Conservation (phyloP, 2,329 filamentous ascomycete species). For the Myriosclerotinia curreyana region DNA sequence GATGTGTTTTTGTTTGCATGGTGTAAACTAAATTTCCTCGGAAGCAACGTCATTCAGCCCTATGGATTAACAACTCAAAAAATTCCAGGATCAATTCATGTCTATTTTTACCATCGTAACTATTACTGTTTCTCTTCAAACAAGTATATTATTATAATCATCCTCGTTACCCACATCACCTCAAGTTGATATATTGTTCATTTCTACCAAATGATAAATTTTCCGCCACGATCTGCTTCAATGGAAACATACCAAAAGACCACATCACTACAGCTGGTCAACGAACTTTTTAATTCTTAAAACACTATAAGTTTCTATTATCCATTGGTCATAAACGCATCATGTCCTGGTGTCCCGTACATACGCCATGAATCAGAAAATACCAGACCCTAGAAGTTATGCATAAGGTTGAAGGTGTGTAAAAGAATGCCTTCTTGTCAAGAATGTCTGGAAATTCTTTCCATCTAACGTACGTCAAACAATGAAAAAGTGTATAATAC, state of each 20-base stretch:
- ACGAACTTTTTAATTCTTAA: conserved; percentile 3
- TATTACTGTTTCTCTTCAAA: too few relatives aligned
- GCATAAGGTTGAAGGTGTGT: conserved; percentile 13
- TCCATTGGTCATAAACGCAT: conserved; percentile 16
- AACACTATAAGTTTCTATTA: conserved; percentile 16
- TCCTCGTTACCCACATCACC: neutral
- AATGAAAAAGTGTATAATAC: conserved; percentile 21
- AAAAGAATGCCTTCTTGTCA: conserved; percentile 1
- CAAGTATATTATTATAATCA: neutral
- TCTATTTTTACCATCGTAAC: too few relatives aligned
- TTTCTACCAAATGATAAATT: neutral
- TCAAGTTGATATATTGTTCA: neutral
- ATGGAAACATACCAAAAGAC: neutral
- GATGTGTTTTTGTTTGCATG: conserved; percentile 16
- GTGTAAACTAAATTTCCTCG: neutral
- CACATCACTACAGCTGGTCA: neutral
- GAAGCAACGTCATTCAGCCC: conserved; percentile 19
- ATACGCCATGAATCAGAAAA: conserved; percentile 15
- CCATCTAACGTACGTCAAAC: conserved; percentile 16
- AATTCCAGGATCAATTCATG: too few relatives aligned
- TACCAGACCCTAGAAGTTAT: conserved; percentile 24
- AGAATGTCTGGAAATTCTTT: conserved; percentile 13
- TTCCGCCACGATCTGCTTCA: neutral
- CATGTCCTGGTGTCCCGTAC: conserved; percentile 1
- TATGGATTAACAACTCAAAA: neutral